Evolutionary conservation across 2,329 filamentous ascomycete genomes (phyloP).

Genomic region (Mycocentrospora acerina): DNA sequence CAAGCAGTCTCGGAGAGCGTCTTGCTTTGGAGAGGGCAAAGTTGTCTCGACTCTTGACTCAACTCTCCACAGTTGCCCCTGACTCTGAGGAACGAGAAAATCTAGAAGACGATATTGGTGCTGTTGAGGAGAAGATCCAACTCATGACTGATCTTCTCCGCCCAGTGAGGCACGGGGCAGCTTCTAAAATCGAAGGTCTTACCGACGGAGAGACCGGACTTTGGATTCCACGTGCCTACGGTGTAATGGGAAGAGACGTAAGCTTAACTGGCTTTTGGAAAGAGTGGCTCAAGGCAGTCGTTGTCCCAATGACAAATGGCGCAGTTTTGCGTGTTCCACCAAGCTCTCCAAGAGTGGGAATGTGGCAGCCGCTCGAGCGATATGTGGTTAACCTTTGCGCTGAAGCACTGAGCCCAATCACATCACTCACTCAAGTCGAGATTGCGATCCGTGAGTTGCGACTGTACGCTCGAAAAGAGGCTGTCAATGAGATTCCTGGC

Average conservation of each 20-base stretch:
- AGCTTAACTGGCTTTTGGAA: conserved; percentile 94
- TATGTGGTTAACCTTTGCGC: conserved; percentile 97
- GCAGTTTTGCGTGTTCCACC: conserved; percentile 78
- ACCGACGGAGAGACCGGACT: conserved; percentile 94
- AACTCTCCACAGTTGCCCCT: conserved; percentile 76
- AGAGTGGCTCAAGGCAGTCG: conserved; percentile 90
- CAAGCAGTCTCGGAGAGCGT: conserved; percentile 85
- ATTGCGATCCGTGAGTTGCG: conserved; percentile 85
- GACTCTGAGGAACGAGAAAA: conserved; percentile 79
- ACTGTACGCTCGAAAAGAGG: conserved; percentile 90
- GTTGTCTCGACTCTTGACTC: conserved; percentile 81
- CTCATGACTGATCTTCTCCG: conserved; percentile 95
- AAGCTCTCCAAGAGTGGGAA: conserved; percentile 85
- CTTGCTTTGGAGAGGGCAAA: conserved; percentile 86
- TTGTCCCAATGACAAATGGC: conserved; percentile 95
- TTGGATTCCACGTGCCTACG: conserved; percentile 93
- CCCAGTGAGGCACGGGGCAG: conserved; percentile 88
- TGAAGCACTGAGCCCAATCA: conserved; percentile 87
- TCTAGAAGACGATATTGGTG: conserved; percentile 90
- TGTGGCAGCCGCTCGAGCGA: conserved; percentile 94
- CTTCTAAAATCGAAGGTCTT: conserved; percentile 94
- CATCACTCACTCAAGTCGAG: conserved; percentile 94
- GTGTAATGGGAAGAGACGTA: conserved; percentile 82
- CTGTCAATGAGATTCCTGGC: conserved; percentile 87
- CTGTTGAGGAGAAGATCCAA: conserved; percentile 94